Percentiles rank a stretch among this genome's conserved stretches.
Evolutionary conservation across 306 rosid genomes (phyloP).

Genomic region (Begonia loranthoides): DNA sequence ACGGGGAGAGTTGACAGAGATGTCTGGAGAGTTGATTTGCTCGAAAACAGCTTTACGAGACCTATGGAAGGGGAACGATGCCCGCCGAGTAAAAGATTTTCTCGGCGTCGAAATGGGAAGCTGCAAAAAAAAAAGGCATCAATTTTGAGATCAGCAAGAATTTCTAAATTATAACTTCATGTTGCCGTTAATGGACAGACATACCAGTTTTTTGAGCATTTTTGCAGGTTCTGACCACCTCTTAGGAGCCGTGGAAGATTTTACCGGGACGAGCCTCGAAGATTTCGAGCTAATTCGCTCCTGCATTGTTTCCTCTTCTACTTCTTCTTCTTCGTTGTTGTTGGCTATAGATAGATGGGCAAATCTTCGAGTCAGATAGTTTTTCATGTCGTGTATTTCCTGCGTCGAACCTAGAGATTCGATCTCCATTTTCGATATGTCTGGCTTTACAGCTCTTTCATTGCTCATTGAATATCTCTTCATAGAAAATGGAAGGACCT

Average conservation of each 20-base stretch:
- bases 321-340: constrained; percentile 27
- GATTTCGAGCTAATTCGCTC: constrained; percentile 28
- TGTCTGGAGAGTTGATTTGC: constrained; percentile 52
- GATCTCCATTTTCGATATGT: constrained; percentile 64
- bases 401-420: constrained; percentile 57
- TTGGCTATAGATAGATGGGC: constrained; percentile 30
- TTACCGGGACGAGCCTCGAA: constrained; percentile 28
- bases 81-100: constrained; percentile 47
- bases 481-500: constrained; percentile 22
- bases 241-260: constrained; percentile 32
- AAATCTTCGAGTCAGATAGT: constrained; percentile 30
- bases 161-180: too few relatives aligned
- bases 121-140: constrained; percentile 31
- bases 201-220: too few relatives aligned
- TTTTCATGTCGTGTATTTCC: constrained; percentile 51
- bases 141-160: constrained; percentile 3
- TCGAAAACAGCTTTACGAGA: constrained; percentile 32
- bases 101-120: constrained; percentile 33
- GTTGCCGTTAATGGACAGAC: too few relatives aligned
- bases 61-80: constrained; percentile 64
- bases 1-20: constrained; percentile 91
- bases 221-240: constrained; percentile 3
- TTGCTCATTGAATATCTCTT: constrained; percentile 48
- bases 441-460: constrained; percentile 70
- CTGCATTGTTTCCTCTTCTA: constrained; percentile 33